Conservation (phyloP, 1,284 basidiomycete species). For the Grifola frondosa region DNA sequence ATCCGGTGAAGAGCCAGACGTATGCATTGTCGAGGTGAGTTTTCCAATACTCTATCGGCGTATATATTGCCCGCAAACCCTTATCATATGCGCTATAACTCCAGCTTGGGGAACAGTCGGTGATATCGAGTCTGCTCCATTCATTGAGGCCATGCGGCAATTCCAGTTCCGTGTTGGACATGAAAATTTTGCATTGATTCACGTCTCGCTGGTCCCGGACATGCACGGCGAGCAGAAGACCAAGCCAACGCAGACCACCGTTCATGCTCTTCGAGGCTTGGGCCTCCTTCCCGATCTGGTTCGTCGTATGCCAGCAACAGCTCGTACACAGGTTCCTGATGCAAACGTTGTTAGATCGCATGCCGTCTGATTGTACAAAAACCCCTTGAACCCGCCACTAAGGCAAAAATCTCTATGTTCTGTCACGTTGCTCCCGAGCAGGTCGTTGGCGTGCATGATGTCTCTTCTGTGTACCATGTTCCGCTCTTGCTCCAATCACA, state of each 20-base stretch:
- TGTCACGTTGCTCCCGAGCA: conserved; percentile 95
- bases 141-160: conserved; percentile 98
- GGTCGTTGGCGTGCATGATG: conserved; percentile 96
- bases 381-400: conserved; percentile 81
- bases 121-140: conserved; percentile 96
- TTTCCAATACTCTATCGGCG: too few species aligned
- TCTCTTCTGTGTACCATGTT: conserved; percentile 96
- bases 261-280: conserved; percentile 91
- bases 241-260: conserved; percentile 97
- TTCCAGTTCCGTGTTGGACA: conserved; percentile 99
- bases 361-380: conserved; percentile 78
- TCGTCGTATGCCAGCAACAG: conserved; percentile 30
- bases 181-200: conserved; percentile 96
- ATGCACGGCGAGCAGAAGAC: conserved; percentile 99
- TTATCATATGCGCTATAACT: not conserved
- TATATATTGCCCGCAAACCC: not conserved
- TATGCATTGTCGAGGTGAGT: conserved; percentile 92
- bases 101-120: conserved; percentile 96
- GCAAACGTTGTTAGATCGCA: conserved; percentile 65
- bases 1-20: conserved; percentile 90
- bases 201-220: conserved; percentile 97
- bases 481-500: conserved; percentile 92
- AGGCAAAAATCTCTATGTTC: conserved; percentile 99
- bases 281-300: conserved; percentile 93
- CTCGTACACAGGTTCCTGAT: not conserved